Conservation (phyloP, 1,284 basidiomycete species). For the Ceratobasidium sp. region DNA sequence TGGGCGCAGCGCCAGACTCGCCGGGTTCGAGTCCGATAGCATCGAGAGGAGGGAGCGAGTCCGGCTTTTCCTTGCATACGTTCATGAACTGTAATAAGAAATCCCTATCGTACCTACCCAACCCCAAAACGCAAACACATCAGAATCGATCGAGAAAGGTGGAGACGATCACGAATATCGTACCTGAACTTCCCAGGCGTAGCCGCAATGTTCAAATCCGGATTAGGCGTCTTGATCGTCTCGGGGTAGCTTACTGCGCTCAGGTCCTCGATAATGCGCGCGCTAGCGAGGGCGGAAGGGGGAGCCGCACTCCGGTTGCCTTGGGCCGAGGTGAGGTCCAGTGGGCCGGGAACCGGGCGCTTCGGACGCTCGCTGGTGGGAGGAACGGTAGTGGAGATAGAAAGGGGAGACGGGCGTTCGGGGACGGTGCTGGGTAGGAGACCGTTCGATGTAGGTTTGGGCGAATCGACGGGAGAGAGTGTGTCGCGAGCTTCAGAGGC, state of each 20-base stretch:
- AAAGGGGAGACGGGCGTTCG: constrained; percentile 54
- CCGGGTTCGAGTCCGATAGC: constrained; percentile 90
- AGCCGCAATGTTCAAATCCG: constrained; percentile 87
- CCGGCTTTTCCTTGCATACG: constrained; percentile 95
- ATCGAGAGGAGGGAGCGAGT: constrained; percentile 88
- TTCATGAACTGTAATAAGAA: constrained; percentile 98
- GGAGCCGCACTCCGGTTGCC: constrained; percentile 63
- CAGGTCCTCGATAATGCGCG: constrained; percentile 87
- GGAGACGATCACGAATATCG: constrained; percentile 34
- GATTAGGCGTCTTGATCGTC: constrained; percentile 84
- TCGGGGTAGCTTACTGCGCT: constrained; percentile 85
- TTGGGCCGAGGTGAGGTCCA: constrained; percentile 72
- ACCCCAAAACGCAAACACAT: neutral
- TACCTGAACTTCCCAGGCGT: constrained; percentile 91
- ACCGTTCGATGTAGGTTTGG: constrained; percentile 56
- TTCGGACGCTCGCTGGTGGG: constrained; percentile 52
- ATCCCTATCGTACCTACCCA: constrained; percentile 90
- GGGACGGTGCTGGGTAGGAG: constrained; percentile 58
- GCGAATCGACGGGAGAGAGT: constrained; percentile 53
- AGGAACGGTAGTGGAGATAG: constrained; percentile 52
- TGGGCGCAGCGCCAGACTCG: constrained; percentile 60
- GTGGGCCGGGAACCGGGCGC: constrained; percentile 68
- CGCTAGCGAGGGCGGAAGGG: constrained; percentile 78
- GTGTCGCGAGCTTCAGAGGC: constrained; percentile 49
- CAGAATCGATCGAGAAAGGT: neutral